Evolutionary conservation across 2,329 filamentous ascomycete species (phyloP).

Genomic region (Monilinia polystroma): DNA sequence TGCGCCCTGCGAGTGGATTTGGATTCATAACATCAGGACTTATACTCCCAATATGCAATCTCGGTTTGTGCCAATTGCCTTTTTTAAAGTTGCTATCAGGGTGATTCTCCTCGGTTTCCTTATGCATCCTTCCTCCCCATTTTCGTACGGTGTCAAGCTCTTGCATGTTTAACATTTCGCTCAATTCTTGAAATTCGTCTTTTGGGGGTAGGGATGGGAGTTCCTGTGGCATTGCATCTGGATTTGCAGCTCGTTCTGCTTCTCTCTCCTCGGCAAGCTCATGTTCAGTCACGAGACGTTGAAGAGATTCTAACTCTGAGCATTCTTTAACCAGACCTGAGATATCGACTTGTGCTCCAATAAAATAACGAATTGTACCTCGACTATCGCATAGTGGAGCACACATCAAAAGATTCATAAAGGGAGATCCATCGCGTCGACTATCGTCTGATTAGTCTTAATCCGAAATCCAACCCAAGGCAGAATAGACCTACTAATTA

Average conservation of each 20-base stretch:
- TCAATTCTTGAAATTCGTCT: slow-evolving; percentile 64
- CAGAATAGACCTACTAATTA: slow-evolving; percentile 57
- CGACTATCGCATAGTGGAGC: slow-evolving; percentile 62
- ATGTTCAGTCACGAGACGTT: slow-evolving; percentile 43
- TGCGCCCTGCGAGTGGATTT: slow-evolving; percentile 18
- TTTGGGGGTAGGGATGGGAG: slow-evolving; percentile 41
- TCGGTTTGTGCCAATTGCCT: slow-evolving; percentile 44
- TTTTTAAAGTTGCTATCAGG: slow-evolving; percentile 42
- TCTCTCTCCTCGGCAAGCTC: slow-evolving; percentile 36
- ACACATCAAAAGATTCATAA: slow-evolving; percentile 66
- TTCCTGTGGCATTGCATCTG: slow-evolving; percentile 21
- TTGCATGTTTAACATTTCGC: slow-evolving; percentile 66
- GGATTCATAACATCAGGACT: slow-evolving; percentile 31
- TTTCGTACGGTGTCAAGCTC: slow-evolving; percentile 65
- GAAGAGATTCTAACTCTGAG: slow-evolving; percentile 58
- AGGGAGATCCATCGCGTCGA: slow-evolving; percentile 64
- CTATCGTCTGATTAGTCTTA: slow-evolving; percentile 38
- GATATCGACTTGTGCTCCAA: slow-evolving; percentile 66
- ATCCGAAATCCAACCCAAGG: slow-evolving; percentile 9
- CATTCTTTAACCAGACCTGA: slow-evolving; percentile 61
- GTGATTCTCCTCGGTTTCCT: slow-evolving; percentile 46
- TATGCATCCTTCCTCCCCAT: slow-evolving; percentile 63
- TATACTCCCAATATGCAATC: slow-evolving; percentile 44
- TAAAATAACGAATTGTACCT: slow-evolving; percentile 61
- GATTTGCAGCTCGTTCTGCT: slow-evolving; percentile 24